Base-by-base conservation (phyloP, 192 early-diverging fungal species). In the Gorgonomyces haynaldii region DNA sequence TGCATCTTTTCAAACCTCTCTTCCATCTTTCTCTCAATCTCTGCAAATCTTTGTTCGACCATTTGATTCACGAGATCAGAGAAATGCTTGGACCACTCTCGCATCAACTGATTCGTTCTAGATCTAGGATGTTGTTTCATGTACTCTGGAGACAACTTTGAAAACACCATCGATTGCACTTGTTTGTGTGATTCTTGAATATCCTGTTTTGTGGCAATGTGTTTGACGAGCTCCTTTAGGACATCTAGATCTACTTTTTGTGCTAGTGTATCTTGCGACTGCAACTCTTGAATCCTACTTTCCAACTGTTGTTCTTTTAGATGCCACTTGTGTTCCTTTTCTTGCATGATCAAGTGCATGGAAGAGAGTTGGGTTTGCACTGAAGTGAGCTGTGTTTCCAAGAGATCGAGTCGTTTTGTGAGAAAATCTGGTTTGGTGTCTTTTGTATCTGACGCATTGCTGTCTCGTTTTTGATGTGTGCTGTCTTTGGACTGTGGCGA, bases 121-220 rank as follows among this genome's bases (percentile, higher is more conserved):
- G 5, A n/a, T 22, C 7, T 13, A 22, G 24, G 15, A 19, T 41
- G 21, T 12, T 22, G 9, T 22, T 22, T 41, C 5, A 41, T 3
- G 20, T 13, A 5, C 6, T 4, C 25, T 7, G 24, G 4, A 8
- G 25, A 9, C 25, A 15, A 1, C 5, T 5, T 6, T 8, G 17
- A 28, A 3, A 36, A 25, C 26, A 16, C 16, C 29, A 23, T 19
- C 8, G 31, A 21, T 22, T 20, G 39, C 4, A 30, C 22, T 29
- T 34, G 21, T 25, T 28, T 24, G 3, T 24, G 4, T n/a, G 15
- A 49, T 32, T 49, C 28, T 17, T 32, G n/a, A 10, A 69, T 8
- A 8, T 76, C 73, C 15, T 76, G 59, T 0, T 63, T 42, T 2
- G 73, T 76, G 6, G 67, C 59, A 27, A 76, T 43, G 51, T 70